Evolutionary conservation across 140 eudicot genomes (phyloP), one percentile per base, ranked within the genome.

Genomic region (Erigeron philadelphicus): DNA sequence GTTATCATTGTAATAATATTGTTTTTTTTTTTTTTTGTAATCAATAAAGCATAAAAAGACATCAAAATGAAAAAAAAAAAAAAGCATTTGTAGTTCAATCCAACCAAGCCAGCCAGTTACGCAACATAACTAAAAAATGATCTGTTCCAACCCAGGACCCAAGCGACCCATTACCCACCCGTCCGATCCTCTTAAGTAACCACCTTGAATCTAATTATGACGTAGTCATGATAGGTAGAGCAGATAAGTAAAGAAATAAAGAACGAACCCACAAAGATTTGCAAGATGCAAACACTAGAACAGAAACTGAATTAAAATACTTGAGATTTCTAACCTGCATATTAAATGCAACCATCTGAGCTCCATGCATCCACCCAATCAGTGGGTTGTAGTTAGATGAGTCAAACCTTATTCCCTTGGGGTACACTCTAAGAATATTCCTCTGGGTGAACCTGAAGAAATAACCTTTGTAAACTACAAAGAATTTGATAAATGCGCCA

Each of bases 271-370:
- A 61, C 53, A 44, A 44, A 47, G 59, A 19, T 66, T 53, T 2
- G 17, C 67, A 44, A 9, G 31, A 18, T 48, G 18, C 19, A 9
- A 40, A 31, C 5, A 31, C 2, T 31, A 31, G 38, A 31, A 52
- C 18, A 60, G 46, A 65, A 1, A 10, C 15, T 21, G 3, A 31
- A 0, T 35, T 50, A 45, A 21, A 70, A 38, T 50, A 62, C 15
- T 48, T 61, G 67, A 75, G 71, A 59, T n/a, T n/a, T 3, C 81
- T 59, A 74, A 88, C 98, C 94, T 88, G 96, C 98, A 93, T 93
- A 75, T 88, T 86, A 76, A 92, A 89, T 50, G 98, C 98, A 72
- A 92, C 98, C 98, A 92, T 92, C 75, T 92, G 98, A 78, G 98
- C 98, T 61, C 98, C 98, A 78, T 93, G 98, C 86, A 77, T 77